Evolutionary conservation across 139 green algal species (phyloP), one percentile per base, ranked within the genome.

Genomic region (Picochlorum sp.): DNA sequence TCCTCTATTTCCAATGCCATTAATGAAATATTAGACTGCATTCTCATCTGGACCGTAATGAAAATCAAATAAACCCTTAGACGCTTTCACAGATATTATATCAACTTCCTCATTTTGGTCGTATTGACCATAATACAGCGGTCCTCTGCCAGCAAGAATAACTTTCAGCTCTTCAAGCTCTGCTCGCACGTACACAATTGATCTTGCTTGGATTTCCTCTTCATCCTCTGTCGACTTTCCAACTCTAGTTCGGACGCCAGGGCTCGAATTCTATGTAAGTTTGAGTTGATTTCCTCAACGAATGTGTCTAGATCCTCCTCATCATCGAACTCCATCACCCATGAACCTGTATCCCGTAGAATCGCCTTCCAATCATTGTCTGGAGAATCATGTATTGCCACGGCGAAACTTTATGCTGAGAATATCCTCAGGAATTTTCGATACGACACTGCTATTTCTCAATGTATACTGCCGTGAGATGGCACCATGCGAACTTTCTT

Each of bases 1-100:
- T 59, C 51, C 5, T 59, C 51, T 8, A 91, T 32, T 11, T 72
- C 73, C 50, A 92, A 63, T 65, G 86, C 81, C 2, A 76, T 65
- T 47, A 92, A 73, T 5, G 70, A 61, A 16, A 75, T 80, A 4
- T 67, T 63, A 28, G 90, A 16, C 14, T 68, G 24, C 18, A 81
- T 23, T 23, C 63, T 67, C 57, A 62, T 44, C 63, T 3, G 49
- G 24, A 4, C 37, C 49, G 0, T 16, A 63, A 9, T 30, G 51
- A 51, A 57, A 38, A 32, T 66, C 14, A 49, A 32, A 28, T 45
- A 16, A 23, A 21, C 49, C 34, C n/a, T 20, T 59, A 23, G 61
- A 50, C 4, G 26, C 61, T 21, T 24, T 26, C 15, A 52, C 20
- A 24, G 23, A 55, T 18, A 52, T 52, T 20, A 51, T 4, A 18